These are phyloP conservation scores for Casuarina equisetifolia DNA, from an alignment of 306 rosid genomes.

Conservation along the genomic window DNA sequence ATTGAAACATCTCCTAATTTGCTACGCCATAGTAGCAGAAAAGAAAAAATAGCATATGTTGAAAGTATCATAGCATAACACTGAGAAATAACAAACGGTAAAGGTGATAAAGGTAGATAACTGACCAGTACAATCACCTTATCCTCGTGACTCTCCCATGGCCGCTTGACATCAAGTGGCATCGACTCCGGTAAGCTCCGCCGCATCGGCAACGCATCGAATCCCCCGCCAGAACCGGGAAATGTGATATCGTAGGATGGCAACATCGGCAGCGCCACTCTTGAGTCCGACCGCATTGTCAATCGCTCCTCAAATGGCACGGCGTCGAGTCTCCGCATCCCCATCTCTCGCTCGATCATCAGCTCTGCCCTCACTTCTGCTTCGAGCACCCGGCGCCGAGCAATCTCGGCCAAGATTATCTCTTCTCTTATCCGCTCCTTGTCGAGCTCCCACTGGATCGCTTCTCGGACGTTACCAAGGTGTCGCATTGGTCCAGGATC, in stretches of 20 bases:
- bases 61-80: not conserved
- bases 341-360: slow-evolving; percentile 36
- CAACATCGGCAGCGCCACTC: not conserved
- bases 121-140: slow-evolving; percentile 49
- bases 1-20: not conserved
- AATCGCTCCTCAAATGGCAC: slow-evolving; percentile 11
- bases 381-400: slow-evolving; percentile 44
- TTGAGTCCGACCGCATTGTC: slow-evolving; percentile 13
- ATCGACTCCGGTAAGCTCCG: slow-evolving; percentile 3
- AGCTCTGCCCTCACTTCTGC: slow-evolving; percentile 57
- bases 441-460: slow-evolving; percentile 39
- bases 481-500: not conserved
- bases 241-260: slow-evolving; percentile 8
- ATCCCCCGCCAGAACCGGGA: not conserved
- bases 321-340: slow-evolving; percentile 17
- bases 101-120: not conserved
- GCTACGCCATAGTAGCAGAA: not conserved
- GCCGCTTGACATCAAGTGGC: not conserved
- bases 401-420: slow-evolving; percentile 34
- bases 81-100: not conserved
- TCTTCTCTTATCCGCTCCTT: slow-evolving; percentile 48
- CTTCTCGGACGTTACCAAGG: slow-evolving; percentile 14
- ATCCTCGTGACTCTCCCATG: slow-evolving; percentile 22
- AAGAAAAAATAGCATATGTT: not conserved
- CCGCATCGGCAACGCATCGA: not conserved